Evolutionary conservation across 2,329 filamentous ascomycete species (phyloP).

Genomic region (Pestalotiopsis fici): DNA sequence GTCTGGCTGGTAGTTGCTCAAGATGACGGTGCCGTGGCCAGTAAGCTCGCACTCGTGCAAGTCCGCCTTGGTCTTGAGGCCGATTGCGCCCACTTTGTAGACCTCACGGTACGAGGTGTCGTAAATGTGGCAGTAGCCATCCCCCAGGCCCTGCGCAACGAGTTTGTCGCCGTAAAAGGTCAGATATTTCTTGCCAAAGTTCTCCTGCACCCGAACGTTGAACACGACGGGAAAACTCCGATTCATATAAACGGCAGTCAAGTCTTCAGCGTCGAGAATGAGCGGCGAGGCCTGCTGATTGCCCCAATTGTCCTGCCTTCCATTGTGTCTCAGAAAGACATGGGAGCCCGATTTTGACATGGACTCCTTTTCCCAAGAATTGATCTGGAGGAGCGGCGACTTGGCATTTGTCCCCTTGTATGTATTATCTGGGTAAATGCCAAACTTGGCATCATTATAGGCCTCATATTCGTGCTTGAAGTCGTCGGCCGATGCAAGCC

Average conservation of each 20-base stretch:
- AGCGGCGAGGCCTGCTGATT: constrained; percentile 15
- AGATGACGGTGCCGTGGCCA: constrained; percentile 13
- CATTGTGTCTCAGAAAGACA: constrained; percentile 21
- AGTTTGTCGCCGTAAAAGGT: constrained; percentile 21
- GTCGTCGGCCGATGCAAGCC: constrained; percentile 7
- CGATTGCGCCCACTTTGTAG: constrained; percentile 14
- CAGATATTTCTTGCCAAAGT: constrained; percentile 18
- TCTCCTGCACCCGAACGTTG: constrained; percentile 19
- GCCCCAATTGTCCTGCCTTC: constrained; percentile 7
- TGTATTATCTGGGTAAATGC: constrained; percentile 15
- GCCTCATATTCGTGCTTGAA: constrained; percentile 16
- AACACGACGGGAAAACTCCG: constrained; percentile 19
- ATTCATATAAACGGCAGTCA: constrained; percentile 20
- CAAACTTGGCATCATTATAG: constrained; percentile 17
- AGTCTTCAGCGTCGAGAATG: constrained; percentile 17
- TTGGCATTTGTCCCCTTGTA: constrained; percentile 16
- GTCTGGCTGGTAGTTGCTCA: constrained; percentile 12
- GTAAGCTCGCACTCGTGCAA: constrained; percentile 16
- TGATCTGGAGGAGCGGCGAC: constrained; percentile 18
- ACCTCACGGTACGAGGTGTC: constrained; percentile 17
- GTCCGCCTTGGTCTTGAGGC: constrained; percentile 14
- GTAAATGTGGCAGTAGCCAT: constrained; percentile 19
- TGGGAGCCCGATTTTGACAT: constrained; percentile 18
- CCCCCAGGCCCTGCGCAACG: constrained; percentile 14
- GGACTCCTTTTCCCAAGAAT: constrained; percentile 16